Evolutionary conservation across 2,329 filamentous ascomycete genomes (phyloP).

Genomic region (Scytalidium sp.): DNA sequence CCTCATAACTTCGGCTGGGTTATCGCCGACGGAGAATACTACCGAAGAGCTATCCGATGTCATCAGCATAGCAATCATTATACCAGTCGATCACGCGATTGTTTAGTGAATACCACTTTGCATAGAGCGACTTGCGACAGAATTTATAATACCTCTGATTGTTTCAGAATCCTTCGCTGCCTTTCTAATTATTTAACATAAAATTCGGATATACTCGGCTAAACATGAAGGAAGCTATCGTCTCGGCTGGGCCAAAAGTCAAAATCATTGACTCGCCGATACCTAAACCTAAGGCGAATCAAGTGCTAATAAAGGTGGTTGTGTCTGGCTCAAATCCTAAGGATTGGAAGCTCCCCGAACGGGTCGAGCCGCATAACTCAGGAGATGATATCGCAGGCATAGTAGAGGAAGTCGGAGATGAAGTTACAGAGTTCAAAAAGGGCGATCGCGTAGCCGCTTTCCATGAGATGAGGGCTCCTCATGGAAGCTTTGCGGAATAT

Average conservation of each 20-base stretch:
- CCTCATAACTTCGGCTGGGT: neutral
- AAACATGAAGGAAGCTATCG: slow-evolving; percentile 29
- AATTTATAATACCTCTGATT: too few species aligned
- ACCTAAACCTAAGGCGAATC: slow-evolving; percentile 25
- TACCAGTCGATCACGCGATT: too few species aligned
- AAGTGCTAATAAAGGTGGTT: slow-evolving; percentile 29
- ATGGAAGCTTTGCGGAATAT: slow-evolving; percentile 60
- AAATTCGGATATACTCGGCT: slow-evolving; percentile 1
- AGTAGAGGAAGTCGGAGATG: slow-evolving; percentile 44
- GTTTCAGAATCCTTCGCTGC: too few species aligned
- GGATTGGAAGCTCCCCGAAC: slow-evolving; percentile 25
- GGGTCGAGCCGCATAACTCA: slow-evolving; percentile 18
- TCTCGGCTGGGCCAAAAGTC: slow-evolving; percentile 22
- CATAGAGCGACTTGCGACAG: too few species aligned
- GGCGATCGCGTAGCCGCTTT: slow-evolving; percentile 48
- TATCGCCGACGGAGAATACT: neutral
- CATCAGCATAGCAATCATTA: too few species aligned
- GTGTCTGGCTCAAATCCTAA: slow-evolving; percentile 28
- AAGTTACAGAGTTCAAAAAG: slow-evolving; percentile 39
- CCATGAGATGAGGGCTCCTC: slow-evolving; percentile 46
- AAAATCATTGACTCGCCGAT: slow-evolving; percentile 24
- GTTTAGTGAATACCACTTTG: too few species aligned
- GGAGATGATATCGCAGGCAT: slow-evolving; percentile 35
- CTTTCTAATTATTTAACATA: too few species aligned
- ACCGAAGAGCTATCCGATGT: neutral